phyloP scores from a whole-genome alignment of 176 grass and related monocot genomes.

The Oryza brachyantha region DNA sequence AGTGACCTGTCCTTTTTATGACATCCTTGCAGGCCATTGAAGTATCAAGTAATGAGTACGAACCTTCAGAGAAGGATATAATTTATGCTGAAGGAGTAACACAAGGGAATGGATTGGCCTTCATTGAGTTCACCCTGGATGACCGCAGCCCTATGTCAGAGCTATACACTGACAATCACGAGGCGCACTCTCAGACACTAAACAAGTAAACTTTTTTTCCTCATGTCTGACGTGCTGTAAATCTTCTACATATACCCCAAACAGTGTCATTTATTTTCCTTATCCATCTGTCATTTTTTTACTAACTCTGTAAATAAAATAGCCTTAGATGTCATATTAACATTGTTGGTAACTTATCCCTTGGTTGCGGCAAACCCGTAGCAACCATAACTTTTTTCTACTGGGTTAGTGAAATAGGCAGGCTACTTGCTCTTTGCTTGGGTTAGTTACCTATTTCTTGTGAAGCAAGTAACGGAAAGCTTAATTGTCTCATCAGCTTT shows the following conservation, averaged over 20 bases:
- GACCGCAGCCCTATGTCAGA: constrained; percentile 88
- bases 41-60: constrained; percentile 97
- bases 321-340: not conserved
- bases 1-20: not conserved
- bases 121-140: constrained; percentile 83
- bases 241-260: not conserved
- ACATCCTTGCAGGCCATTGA: constrained; percentile 75
- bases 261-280: not conserved
- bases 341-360: not conserved
- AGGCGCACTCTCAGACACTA: constrained; percentile 56
- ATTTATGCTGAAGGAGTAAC: constrained; percentile 93
- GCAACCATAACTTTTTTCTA: not conserved
- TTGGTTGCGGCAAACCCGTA: not conserved
- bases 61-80: constrained; percentile 90
- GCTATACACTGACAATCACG: constrained; percentile 62
- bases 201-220: constrained; percentile 59
- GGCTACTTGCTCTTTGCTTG: constrained; percentile 6
- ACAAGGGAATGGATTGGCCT: constrained; percentile 91
- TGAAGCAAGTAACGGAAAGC: not conserved
- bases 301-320: not conserved
- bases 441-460: not conserved
- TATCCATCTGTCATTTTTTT: not conserved
- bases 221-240: not conserved
- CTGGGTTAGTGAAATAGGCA: not conserved
- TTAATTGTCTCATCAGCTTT: constrained; percentile 14